These are phyloP conservation scores for Ophiostoma piceae DNA, from an alignment of 2,329 filamentous ascomycete species.

Conservation along the genomic window DNA sequence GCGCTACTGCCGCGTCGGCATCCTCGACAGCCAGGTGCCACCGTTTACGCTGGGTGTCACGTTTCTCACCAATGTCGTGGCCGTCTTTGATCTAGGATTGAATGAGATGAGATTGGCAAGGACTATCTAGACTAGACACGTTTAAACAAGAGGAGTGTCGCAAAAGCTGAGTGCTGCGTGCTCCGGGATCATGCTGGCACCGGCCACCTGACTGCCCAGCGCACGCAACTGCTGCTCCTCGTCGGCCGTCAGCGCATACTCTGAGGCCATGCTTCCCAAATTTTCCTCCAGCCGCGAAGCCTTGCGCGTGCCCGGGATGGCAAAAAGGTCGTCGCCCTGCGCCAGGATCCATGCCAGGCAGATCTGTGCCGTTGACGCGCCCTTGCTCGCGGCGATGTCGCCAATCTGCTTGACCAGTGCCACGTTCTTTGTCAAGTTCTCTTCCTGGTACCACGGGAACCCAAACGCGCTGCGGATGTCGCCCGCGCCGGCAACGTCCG, in stretches of 20 bases:
- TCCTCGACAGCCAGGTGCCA: too few species aligned
- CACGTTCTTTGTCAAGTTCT: slow-evolving; percentile 53
- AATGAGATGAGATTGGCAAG: too few species aligned
- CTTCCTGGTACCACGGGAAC: slow-evolving; percentile 47
- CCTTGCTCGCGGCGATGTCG: slow-evolving; percentile 48
- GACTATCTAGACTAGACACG: neutral
- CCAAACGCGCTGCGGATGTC: slow-evolving; percentile 41
- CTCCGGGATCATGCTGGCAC: neutral
- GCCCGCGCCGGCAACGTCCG: slow-evolving; percentile 43
- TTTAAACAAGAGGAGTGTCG: neutral
- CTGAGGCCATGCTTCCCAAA: slow-evolving; percentile 33
- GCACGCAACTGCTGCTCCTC: slow-evolving; percentile 28
- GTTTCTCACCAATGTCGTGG: too few species aligned
- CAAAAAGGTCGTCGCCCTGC: slow-evolving; percentile 56
- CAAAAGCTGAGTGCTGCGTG: neutral
- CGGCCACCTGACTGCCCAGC: neutral
- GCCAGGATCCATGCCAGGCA: slow-evolving; percentile 59
- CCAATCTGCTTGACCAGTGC: slow-evolving; percentile 47
- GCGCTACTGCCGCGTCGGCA: too few species aligned
- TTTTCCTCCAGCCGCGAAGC: slow-evolving; percentile 43
- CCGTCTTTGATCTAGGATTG: too few species aligned
- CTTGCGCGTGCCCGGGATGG: slow-evolving; percentile 50
- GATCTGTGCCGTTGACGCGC: slow-evolving; percentile 51
- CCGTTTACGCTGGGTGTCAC: too few species aligned
- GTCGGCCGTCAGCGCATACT: slow-evolving; percentile 30